These are phyloP conservation scores for Pseudopithomyces maydicus DNA, from an alignment of 2,329 filamentous ascomycete genomes.

Conservation along the genomic window DNA sequence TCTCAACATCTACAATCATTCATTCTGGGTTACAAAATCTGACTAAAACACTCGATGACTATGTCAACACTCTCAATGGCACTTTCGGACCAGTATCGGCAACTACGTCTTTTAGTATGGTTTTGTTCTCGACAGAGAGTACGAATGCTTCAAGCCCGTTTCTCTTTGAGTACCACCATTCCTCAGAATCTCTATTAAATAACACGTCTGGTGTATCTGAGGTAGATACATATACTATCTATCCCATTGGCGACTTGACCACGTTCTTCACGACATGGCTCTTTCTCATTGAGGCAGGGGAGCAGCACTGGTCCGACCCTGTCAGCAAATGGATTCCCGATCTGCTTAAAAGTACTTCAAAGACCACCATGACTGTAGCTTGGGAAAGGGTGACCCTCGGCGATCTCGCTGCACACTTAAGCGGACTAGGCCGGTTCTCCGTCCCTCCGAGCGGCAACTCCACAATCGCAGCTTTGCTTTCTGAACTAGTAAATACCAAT, in stretches of 20 bases:
- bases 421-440: conserved; percentile 23
- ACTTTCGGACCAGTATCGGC: conserved; percentile 13
- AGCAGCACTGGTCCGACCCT: conserved; percentile 40
- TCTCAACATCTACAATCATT: conserved; percentile 6
- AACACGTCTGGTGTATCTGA: conserved; percentile 33
- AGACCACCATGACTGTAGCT: conserved; percentile 17
- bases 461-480: background rate
- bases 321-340: conserved; percentile 34
- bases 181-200: conserved; percentile 42
- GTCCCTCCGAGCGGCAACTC: background rate
- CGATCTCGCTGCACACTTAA: conserved; percentile 36
- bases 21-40: conserved; percentile 18
- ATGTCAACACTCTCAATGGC: conserved; percentile 9
- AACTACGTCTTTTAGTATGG: conserved; percentile 18
- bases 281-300: conserved; percentile 41
- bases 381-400: conserved; percentile 39
- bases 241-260: conserved; percentile 47
- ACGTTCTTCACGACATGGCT: conserved; percentile 47
- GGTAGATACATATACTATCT: conserved; percentile 49
- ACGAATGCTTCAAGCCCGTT: conserved; percentile 8
- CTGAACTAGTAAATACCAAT: background rate
- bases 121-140: conserved; percentile 18
- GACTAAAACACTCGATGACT: conserved; percentile 15
- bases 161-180: conserved; percentile 30
- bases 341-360: conserved; percentile 18